Evolutionary conservation across 2,329 filamentous ascomycete genomes (phyloP).

Genomic region (Macrophomina pseudophaseolina): DNA sequence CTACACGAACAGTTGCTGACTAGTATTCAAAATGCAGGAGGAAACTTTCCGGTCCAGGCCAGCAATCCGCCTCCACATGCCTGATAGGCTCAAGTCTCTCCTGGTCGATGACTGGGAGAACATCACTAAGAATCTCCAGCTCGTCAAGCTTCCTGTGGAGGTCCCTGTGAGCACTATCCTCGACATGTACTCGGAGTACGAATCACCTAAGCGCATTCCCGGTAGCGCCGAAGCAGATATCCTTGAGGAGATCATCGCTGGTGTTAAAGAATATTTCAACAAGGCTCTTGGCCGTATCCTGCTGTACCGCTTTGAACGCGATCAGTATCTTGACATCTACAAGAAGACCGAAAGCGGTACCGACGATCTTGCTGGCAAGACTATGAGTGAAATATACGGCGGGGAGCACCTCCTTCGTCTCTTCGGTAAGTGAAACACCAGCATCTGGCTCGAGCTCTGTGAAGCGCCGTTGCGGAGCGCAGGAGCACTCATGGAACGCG

Average conservation of each 20-base stretch:
- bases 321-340: slow-evolving; percentile 80
- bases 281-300: slow-evolving; percentile 85
- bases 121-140: slow-evolving; percentile 90
- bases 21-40: slow-evolving; percentile 64
- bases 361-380: slow-evolving; percentile 71
- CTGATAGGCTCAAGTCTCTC: slow-evolving; percentile 87
- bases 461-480: neutral
- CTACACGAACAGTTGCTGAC: neutral
- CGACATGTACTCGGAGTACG: slow-evolving; percentile 76
- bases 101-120: slow-evolving; percentile 99
- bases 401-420: slow-evolving; percentile 89
- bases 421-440: slow-evolving; percentile 67
- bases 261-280: slow-evolving; percentile 93
- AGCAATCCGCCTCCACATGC: slow-evolving; percentile 82
- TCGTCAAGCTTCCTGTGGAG: slow-evolving; percentile 81
- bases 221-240: slow-evolving; percentile 80
- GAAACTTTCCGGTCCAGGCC: slow-evolving; percentile 84
- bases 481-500: neutral
- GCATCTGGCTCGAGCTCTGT: neutral
- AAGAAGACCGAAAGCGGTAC: slow-evolving; percentile 68
- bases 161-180: slow-evolving; percentile 79
- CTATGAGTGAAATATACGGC: slow-evolving; percentile 82
- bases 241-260: slow-evolving; percentile 84
- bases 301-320: slow-evolving; percentile 91
- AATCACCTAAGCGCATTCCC: slow-evolving; percentile 67